Percentiles rank a stretch among this genome's conserved stretches.
phyloP scores from a whole-genome alignment of 345 rosid genomes.

The Hibiscus trionum region DNA sequence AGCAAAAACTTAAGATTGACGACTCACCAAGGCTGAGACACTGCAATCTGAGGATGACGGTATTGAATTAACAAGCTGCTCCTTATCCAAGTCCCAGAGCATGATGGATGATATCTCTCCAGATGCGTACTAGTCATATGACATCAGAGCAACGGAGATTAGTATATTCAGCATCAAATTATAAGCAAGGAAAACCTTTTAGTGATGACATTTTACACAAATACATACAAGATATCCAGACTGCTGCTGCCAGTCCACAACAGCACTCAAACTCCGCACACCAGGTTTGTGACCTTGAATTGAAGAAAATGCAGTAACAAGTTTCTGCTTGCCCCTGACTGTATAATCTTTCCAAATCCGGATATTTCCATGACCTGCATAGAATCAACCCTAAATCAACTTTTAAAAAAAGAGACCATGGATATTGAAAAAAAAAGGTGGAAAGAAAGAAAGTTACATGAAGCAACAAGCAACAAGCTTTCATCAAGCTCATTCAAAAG shows the following conservation, averaged over 20 bases:
- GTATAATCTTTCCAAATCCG: constrained; percentile 93
- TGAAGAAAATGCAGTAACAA: constrained; percentile 93
- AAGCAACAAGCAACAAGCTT: constrained; percentile 86
- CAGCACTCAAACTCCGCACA: constrained; percentile 71
- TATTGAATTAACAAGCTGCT: constrained; percentile 65
- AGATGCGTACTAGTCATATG: constrained; percentile 61
- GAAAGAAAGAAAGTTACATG: constrained; percentile 44
- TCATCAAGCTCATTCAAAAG: constrained; percentile 95
- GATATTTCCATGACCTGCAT: constrained; percentile 81
- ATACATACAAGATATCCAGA: constrained; percentile 85
- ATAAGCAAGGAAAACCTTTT: not conserved
- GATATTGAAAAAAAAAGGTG: constrained; percentile 1
- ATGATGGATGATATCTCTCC: constrained; percentile 77
- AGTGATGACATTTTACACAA: constrained; percentile 8
- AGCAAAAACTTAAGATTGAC: not conserved
- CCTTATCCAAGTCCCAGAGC: constrained; percentile 94
- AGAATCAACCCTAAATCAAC: constrained; percentile 13
- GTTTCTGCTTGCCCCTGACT: constrained; percentile 66
- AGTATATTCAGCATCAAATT: constrained; percentile 8
- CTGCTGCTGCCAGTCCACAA: constrained; percentile 99
- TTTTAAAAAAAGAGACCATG: not conserved
- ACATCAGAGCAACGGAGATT: constrained; percentile 12
- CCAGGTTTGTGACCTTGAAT: constrained; percentile 90
- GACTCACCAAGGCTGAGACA: constrained; percentile 76
- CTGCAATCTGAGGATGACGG: constrained; percentile 67